These are phyloP conservation scores for Salvia rosmarinus DNA, from an alignment of 257 asterid species.

Conservation along the genomic window DNA sequence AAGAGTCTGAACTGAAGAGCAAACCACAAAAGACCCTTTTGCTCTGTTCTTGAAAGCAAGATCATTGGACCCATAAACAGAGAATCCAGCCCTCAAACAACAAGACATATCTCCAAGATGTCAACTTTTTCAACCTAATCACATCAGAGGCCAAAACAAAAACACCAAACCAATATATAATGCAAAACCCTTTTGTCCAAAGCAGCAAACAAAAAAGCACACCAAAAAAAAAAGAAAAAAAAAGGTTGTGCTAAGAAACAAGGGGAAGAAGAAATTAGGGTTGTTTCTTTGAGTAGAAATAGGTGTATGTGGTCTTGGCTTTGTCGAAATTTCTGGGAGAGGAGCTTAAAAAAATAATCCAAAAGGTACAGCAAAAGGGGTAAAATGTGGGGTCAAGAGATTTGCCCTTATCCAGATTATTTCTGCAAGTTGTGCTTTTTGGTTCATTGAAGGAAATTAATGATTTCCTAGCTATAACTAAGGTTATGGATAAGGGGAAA, in stretches of 20 bases:
- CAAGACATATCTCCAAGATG: constrained; percentile 59
- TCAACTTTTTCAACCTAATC: constrained; percentile 34
- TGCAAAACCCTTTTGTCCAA: constrained; percentile 38
- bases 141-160: constrained; percentile 31
- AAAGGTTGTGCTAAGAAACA: constrained; percentile 18
- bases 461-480: constrained; percentile 21
- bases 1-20: constrained; percentile 47
- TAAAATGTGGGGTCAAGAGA: constrained; percentile 48
- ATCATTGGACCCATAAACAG: constrained; percentile 49
- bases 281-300: constrained; percentile 16
- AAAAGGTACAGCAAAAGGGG: constrained; percentile 29
- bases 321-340: constrained; percentile 23
- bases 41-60: constrained; percentile 39
- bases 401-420: constrained; percentile 49
- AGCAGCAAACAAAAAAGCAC: constrained; percentile 29
- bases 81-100: constrained; percentile 53
- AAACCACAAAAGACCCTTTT: constrained; percentile 38
- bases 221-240: neutral
- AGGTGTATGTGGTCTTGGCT: constrained; percentile 37
- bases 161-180: constrained; percentile 28
- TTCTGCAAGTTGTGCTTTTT: constrained; percentile 7
- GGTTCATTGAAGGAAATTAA: constrained; percentile 16
- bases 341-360: constrained; percentile 2
- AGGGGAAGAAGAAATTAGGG: constrained; percentile 4
- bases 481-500: constrained; percentile 24